Evolutionary conservation across 192 early-diverging fungal species (phyloP), one percentile per base, ranked within the genome.

Genomic region (Chytriomyces confervae): DNA sequence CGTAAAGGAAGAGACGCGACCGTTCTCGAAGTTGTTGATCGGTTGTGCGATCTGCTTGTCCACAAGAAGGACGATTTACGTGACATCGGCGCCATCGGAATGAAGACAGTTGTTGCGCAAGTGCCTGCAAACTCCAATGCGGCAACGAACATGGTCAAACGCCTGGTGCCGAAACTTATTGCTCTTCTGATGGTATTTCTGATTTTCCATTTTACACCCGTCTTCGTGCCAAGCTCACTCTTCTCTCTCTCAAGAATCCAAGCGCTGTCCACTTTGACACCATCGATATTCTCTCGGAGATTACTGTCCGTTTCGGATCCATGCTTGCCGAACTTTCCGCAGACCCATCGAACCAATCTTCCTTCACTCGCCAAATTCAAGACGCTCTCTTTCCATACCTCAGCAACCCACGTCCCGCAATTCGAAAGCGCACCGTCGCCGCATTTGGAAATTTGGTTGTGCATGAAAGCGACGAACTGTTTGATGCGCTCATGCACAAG

Each of bases 31-130:
- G 86, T 94, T 51, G 84, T 93, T 61, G 90, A 93, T 66, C 84
- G 84, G 43, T 82, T 95, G n/a, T 93, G 92, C 80, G 77, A 78
- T 83, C 85, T 84, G 77, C 87, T 81, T 70, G 84, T 8, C 79
- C 89, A 86, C 75, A 85, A 81, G 71, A 85, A 69, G 57, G 93
- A 93, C 46, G 91, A 90, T 57, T 80, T 94, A 46, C 85, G 94
- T 6, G 94, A 94, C 75, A 93, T 96, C 83, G 92, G 93, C 20
- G 91, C 91, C 61, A 94, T 95, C 66, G 93, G 93, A 71, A 85
- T 90, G 20, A 96, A 96, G 81, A 93, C 94, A 5, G 90, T 96
- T 11, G 86, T 96, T 61, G 75, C 86, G 5, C 92, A 95, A 79
- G 82, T 96, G 0, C 90, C 92, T 43, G 60, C 83, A 29, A 82